Base-by-base conservation (phyloP, 139 green algal genomes). In the Nannochloris sp. region DNA sequence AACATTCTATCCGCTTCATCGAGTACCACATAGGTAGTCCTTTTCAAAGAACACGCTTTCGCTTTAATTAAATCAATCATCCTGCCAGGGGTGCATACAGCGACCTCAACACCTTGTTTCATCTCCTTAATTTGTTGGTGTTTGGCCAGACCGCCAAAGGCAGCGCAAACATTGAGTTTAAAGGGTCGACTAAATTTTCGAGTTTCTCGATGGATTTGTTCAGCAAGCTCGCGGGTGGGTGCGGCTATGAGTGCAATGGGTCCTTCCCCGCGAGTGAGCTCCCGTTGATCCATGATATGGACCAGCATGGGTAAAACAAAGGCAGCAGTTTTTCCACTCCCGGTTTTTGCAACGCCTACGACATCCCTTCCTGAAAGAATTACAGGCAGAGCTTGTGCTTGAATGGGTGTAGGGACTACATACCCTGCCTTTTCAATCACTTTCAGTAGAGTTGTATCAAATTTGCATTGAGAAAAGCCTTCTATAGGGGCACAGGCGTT, bases 1-100 rank as follows among this genome's bases (percentile, higher is more conserved):
- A 98, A 85, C 93, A 98, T 98, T 67, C 93, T 83, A 74, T 99
- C 93, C 8, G 91, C 93, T 71, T 99, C 93, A 67, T 99, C 93
- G 54, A 99, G 37, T 13, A 68, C 89, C 46, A 98, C 73, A 76
- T 93, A 97, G 0, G 88, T 96, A 3, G 83, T 73, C 6, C 89
- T 79, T 35, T 55, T 32, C 71, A 90, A 71, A 25, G 33, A 88
- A 68, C 81, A 90, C 2, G 81, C 81, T 56, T 88, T 85, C 38
- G 75, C 73, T 65, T 87, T 82, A 10, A 93, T 61, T 29, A 93
- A 79, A 75, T 95, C 89, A 38, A 95, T 89, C 66, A 94, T 73
- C 15, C 90, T 77, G 4, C 90, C 91, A 7, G 91, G 91, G 3
- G 91, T 97, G 67, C 75, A 83, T 29, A 97, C 84, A 12, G 86